Conservation (phyloP, 805 yeast genomes). For the Ascoidea asiatica region DNA sequence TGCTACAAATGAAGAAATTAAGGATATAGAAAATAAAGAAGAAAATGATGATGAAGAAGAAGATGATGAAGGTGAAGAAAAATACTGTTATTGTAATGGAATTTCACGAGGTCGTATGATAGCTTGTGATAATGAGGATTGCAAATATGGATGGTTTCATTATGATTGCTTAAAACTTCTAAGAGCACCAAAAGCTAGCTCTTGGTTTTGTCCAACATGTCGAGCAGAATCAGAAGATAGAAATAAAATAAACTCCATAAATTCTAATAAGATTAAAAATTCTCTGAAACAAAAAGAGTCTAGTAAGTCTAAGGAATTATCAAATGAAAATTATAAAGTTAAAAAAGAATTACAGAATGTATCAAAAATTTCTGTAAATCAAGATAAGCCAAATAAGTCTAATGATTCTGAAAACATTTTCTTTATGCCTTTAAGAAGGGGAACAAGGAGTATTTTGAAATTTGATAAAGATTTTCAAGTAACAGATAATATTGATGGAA, state of each 20-base stretch:
- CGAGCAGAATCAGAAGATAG: background rate
- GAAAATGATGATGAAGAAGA: background rate
- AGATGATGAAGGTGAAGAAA: background rate
- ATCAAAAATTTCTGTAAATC: too few relatives aligned
- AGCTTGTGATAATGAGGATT: conserved; percentile 83
- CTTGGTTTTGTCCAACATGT: conserved; percentile 48
- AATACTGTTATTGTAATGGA: conserved; percentile 85
- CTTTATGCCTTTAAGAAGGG: too few relatives aligned
- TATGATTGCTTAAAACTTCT: conserved; percentile 58
- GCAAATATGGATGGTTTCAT: conserved; percentile 89
- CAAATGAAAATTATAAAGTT: background rate
- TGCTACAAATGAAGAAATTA: background rate
- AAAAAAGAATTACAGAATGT: too few relatives aligned
- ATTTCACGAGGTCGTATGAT: conserved; percentile 93
- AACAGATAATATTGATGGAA: too few relatives aligned
- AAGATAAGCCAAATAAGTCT: too few relatives aligned
- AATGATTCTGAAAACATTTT: too few relatives aligned
- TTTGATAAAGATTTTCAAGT: too few relatives aligned
- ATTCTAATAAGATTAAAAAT: too few relatives aligned
- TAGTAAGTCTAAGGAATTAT: background rate
- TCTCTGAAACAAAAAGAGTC: too few relatives aligned
- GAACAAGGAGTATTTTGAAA: too few relatives aligned
- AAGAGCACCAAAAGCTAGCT: conserved; percentile 40
- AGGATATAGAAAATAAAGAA: too few relatives aligned
- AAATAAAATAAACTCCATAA: too few relatives aligned